Conservation (phyloP, 164 flowering plant genomes). For the Nelumbo lutea region DNA sequence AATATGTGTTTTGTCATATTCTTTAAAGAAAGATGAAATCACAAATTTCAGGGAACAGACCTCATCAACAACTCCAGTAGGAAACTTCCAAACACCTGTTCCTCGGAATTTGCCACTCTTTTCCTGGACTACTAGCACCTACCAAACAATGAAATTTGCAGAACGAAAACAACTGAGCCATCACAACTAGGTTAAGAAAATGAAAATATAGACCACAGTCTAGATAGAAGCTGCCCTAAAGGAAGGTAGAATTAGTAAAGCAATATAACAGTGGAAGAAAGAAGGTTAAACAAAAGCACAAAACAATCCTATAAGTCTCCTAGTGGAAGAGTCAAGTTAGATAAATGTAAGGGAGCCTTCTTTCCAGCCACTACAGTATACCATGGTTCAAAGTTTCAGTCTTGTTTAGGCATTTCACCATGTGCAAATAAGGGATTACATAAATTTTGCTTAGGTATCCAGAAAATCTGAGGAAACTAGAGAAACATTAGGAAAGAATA, state of each 20-base stretch:
- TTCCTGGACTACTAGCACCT: constrained; percentile 49
- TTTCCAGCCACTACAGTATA: too few species aligned
- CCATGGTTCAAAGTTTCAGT: too few species aligned
- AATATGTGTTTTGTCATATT: background rate
- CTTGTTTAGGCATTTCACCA: too few species aligned
- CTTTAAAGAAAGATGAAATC: background rate
- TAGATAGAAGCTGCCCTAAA: background rate
- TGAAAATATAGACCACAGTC: background rate
- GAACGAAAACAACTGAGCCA: constrained; percentile 7
- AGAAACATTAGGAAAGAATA: too few species aligned
- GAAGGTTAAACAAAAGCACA: too few species aligned
- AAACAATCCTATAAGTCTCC: too few species aligned
- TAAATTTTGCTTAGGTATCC: too few species aligned
- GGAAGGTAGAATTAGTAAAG: background rate
- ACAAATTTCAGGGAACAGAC: constrained; percentile 14
- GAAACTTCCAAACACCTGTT: constrained; percentile 42
- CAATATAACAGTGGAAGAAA: background rate
- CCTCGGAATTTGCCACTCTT: constrained; percentile 30
- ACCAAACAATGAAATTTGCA: constrained; percentile 7
- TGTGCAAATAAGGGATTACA: too few species aligned
- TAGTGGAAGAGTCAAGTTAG: too few species aligned
- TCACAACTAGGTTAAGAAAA: constrained; percentile 4
- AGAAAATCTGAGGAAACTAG: too few species aligned
- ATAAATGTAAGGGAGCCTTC: too few species aligned
- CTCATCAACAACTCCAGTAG: constrained; percentile 36